Base-by-base conservation (phyloP, 139 green algal genomes). In the Chlamydomonas schloesseri region DNA sequence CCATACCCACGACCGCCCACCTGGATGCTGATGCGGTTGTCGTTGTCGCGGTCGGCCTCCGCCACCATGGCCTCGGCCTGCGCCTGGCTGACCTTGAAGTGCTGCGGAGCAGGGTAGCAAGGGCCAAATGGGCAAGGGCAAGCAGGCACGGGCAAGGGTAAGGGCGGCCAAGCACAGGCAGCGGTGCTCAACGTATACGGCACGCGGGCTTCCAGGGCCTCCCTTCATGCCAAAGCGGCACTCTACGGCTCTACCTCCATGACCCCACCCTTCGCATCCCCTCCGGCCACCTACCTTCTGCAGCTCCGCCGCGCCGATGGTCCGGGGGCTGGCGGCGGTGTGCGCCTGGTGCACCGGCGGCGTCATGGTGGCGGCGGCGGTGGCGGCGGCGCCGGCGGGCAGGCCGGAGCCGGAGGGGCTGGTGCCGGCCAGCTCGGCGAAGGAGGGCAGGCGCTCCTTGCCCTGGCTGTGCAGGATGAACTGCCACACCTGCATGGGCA, bases 21-120 rank as follows among this genome's bases (percentile, higher is more conserved):
- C 64, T 84, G 9, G 18, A 46, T 47, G 46, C 21, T 58, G 67
- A 85, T 55, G 47, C 79, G 79, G 20, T n/a, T 36, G 64, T 85
- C 79, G 47, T 69, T 69, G 68, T 85, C 47, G 20, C 47, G 65
- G 64, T 85, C 79, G 3, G 79, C 79, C 79, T 85, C 79, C 23
- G 47, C 50, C 47, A 85, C 47, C 79, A 85, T 85, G n/a, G 79
- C 42, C 4, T 21, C 34, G 23, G 79, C 79, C 64, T 85, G 65
- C 31, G n/a, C n/a, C 47, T 50, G 31, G 1, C n/a, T 77, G 3
- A 85, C 79, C 3, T 85, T 85, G 67, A 85, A 70, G 79, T 85
- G 79, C 79, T 85, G 79, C 47, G 67, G 21, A 20, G 42, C 26
- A 28, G 36, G 4, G 24, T n/a, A n/a, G 34, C 24, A 11, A 34